Percentiles rank a stretch among this genome's conserved stretches.
phyloP scores from a whole-genome alignment of 129 eudicot genomes.

The Flaveria sonorensis region DNA sequence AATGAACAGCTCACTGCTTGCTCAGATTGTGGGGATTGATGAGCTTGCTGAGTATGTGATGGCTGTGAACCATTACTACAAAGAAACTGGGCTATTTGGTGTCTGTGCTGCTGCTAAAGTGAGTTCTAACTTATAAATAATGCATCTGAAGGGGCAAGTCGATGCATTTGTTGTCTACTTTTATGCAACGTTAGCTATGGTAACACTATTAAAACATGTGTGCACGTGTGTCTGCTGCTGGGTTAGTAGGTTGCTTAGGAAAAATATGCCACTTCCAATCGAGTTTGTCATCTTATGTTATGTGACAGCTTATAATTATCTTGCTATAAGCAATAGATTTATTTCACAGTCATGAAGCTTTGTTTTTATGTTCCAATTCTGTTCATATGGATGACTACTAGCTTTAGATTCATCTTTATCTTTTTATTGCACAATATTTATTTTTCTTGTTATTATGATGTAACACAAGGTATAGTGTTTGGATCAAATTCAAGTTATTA shows the following conservation, averaged over 20 bases:
- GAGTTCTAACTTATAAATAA: constrained; percentile 10
- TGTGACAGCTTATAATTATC: neutral
- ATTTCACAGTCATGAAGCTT: neutral
- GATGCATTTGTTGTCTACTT: neutral
- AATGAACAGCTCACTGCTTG: constrained; percentile 60
- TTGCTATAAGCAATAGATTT: neutral
- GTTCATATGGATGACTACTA: neutral
- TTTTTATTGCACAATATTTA: neutral
- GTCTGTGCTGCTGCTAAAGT: constrained; percentile 93
- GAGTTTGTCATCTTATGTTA: neutral
- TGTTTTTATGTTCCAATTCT: neutral
- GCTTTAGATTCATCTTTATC: constrained; percentile 1
- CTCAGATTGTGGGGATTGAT: constrained; percentile 71
- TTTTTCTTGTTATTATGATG: neutral
- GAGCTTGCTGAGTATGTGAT: constrained; percentile 93
- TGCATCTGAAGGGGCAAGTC: neutral
- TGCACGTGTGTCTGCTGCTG: neutral
- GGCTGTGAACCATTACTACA: constrained; percentile 81
- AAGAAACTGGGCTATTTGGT: constrained; percentile 92
- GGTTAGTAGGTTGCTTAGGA: neutral
- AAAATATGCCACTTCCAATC: neutral
- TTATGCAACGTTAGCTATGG: neutral
- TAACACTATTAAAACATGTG: neutral
- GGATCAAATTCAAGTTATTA: neutral
- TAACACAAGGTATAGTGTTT: neutral